Base-by-base conservation (phyloP, 2,329 filamentous ascomycete species). In the Alternaria sp. region DNA sequence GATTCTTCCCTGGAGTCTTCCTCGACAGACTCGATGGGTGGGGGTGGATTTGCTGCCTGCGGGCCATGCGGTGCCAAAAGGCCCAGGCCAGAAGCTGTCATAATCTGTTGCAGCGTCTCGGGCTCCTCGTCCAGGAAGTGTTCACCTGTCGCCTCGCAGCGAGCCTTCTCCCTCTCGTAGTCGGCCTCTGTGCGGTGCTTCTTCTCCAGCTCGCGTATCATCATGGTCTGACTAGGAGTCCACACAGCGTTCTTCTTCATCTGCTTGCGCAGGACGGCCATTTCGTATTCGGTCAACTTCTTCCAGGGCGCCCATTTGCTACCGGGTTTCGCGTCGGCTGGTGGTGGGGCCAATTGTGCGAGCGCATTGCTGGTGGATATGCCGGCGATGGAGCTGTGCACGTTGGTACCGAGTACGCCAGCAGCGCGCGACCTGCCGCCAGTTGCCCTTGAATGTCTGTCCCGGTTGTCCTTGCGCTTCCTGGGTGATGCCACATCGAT, bases 181-280 rank as follows among this genome's bases (percentile, higher is more conserved):
- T 78, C 80, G 49, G 73, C 74, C 30, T 77, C 70, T 26, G 83
- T 84, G 55, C 92, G 89, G 1, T 89, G 89, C 17, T 93, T 85
- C 19, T 84, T 84, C 76, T 91, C 91, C 1, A 96, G 86, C 79
- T 95, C 92, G 28, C 92, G 86, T 15, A 91, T 88, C 67, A 95
- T 92, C 92, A 96, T 96, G 0, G 92, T 94, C 71, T 93, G 91
- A 66, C 91, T 94, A 0, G 92, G 92, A 3, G 88, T 89, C 92
- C 92, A 96, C 5, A 92, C 90, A 0, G 92, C 91, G 74, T 96
- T 96, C 84, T 96, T 96, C 86, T 96, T 96, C 92, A 96, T 96
- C 17, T 91, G 86, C 81, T 96, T 96, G 64, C 92, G 85, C 8
- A 96, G 84, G 66, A 89, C 87, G 6, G 88, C 88, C 87, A 90